Conservation (phyloP, 148 eudicot species). For the Beta vulgaris region DNA sequence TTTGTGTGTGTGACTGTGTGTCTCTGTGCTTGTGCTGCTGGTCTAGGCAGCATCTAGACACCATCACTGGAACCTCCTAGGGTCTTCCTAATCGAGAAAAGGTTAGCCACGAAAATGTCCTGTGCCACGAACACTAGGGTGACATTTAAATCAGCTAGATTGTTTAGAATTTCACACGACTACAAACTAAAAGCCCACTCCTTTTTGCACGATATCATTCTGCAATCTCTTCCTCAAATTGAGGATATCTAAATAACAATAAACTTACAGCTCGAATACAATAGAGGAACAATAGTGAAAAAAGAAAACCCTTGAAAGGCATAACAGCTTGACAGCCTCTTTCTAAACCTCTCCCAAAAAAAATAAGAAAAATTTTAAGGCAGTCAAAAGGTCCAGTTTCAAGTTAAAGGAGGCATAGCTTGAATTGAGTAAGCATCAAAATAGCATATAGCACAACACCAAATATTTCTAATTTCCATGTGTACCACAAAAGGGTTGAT, state of each 20-base stretch:
- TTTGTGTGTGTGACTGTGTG: no score
- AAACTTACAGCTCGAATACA: not conserved
- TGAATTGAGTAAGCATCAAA: not conserved
- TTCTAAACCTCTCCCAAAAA: not conserved
- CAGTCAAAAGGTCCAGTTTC: not conserved
- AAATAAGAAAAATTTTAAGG: not conserved
- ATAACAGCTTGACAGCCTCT: no score
- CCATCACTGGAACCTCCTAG: no score
- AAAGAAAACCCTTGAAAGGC: no score
- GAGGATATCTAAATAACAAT: not conserved
- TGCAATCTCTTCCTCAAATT: not conserved
- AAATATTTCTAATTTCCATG: not conserved
- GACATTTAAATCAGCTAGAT: not conserved
- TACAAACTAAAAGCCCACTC: not conserved
- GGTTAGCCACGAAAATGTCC: no score
- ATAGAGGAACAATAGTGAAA: not conserved
- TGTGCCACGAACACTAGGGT: no score
- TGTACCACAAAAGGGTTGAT: slow-evolving; percentile 10
- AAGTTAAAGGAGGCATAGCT: not conserved
- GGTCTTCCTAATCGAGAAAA: no score
- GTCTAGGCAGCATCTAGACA: no score
- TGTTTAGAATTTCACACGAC: not conserved
- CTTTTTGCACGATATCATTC: not conserved
- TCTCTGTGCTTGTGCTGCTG: no score
- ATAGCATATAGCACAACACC: not conserved